Conservation (phyloP, 148 eudicot species). For the Suaeda aralocaspica region DNA sequence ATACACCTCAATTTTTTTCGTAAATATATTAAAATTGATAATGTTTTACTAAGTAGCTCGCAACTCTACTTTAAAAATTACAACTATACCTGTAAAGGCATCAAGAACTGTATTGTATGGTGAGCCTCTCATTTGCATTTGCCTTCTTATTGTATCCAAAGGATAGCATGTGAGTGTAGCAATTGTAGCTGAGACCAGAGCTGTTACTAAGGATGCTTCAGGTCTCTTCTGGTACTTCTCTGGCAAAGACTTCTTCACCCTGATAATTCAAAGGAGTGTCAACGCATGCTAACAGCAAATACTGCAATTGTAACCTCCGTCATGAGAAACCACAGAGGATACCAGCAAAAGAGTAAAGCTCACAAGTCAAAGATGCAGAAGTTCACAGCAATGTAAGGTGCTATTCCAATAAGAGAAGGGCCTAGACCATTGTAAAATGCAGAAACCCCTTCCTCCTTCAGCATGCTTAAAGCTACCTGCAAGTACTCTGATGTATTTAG, state of each 20-base stretch:
- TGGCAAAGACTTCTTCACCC: slow-evolving; percentile 94
- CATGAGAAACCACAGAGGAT: slow-evolving; percentile 22
- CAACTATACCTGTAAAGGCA: slow-evolving; percentile 69
- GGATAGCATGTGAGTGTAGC: slow-evolving; percentile 92
- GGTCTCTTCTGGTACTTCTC: slow-evolving; percentile 82
- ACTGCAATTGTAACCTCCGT: slow-evolving; percentile 9
- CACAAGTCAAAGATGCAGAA: slow-evolving; percentile 98
- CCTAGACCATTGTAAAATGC: slow-evolving; percentile 94
- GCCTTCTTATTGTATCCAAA: slow-evolving; percentile 86
- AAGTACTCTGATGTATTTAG: slow-evolving; percentile 25
- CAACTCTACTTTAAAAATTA: not conserved
- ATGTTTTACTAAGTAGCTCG: not conserved
- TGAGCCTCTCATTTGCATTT: slow-evolving; percentile 96
- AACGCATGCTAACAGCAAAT: slow-evolving; percentile 16
- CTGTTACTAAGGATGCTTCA: slow-evolving; percentile 74
- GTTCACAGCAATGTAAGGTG: slow-evolving; percentile 97
- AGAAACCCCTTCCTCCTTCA: slow-evolving; percentile 82
- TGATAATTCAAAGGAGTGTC: slow-evolving; percentile 35
- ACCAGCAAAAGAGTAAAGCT: slow-evolving; percentile 43
- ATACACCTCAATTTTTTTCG: not conserved
- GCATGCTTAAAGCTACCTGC: slow-evolving; percentile 84
- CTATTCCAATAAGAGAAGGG: slow-evolving; percentile 95
- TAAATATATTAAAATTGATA: not conserved
- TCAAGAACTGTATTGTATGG: slow-evolving; percentile 82
- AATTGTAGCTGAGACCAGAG: slow-evolving; percentile 69